Evolutionary conservation across 306 rosid genomes (phyloP).

Genomic region (Acacia acuminata): DNA sequence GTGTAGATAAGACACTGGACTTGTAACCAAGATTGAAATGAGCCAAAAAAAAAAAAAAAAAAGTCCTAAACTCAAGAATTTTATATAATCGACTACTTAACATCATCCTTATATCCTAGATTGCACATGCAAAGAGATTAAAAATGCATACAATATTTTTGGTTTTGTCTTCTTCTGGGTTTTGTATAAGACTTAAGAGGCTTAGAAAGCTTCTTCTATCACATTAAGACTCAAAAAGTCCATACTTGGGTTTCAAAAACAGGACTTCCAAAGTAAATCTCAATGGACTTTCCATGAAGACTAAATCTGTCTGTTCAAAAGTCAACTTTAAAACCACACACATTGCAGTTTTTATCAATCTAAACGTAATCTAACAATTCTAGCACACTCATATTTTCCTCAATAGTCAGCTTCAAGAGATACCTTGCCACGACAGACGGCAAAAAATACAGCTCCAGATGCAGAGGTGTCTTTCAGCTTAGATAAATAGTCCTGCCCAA

Average conservation of each 20-base stretch:
- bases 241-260: neutral
- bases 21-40: neutral
- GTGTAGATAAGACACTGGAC: neutral
- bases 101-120: neutral
- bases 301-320: neutral
- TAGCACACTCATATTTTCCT: constrained; percentile 13
- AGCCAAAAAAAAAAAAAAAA: neutral
- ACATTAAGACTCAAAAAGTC: neutral
- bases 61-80: too few relatives aligned
- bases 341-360: neutral
- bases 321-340: neutral
- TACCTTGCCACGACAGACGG: constrained; percentile 99
- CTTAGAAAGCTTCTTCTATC: neutral
- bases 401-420: constrained; percentile 30
- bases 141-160: neutral
- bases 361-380: constrained; percentile 23
- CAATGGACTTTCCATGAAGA: neutral
- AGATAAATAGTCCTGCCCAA: constrained; percentile 77
- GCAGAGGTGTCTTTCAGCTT: constrained; percentile 79
- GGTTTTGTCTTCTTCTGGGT: neutral
- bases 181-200: neutral
- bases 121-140: neutral
- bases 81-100: neutral
- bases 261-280: neutral
- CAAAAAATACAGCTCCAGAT: constrained; percentile 92